Base-by-base conservation (phyloP, 2,329 filamentous ascomycete species). In the Apiospora kogelbergensis region DNA sequence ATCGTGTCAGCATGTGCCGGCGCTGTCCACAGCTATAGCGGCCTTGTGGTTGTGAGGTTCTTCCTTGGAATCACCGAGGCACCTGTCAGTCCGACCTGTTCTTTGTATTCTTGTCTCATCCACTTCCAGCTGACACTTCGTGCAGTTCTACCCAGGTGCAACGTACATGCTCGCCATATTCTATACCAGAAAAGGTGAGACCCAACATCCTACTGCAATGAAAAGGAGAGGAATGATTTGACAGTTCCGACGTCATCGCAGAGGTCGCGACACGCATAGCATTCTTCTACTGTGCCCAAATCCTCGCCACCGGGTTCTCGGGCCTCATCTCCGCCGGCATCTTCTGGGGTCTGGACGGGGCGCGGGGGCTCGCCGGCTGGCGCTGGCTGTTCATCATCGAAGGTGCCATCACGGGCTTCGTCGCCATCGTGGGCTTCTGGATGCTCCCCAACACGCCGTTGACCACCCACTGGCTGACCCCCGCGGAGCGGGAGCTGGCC, bases 341-440 rank as follows among this genome's bases (percentile, higher is more conserved):
- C 67, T 74, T 80, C 69, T 82, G 81, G 1, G 80, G 86, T 26
- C 89, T 90, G 86, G 79, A 84, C 67, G 87, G 86, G 0, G 74
- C 88, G 5, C 84, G 83, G 10, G 83, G 83, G 1, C 73, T 80
- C 42, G 71, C 76, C 6, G 82, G 82, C 3, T 86, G 83, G 81
- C 80, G 79, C 45, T 86, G 80, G 84, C 83, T 85, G 33, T 85
- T 85, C 71, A 82, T 89, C 65, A 80, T 88, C 46, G 85, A 89
- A 79, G 90, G 90, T 1, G 80, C 90, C 4, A 82, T 84, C 0
- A 91, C 90, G 0, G 82, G 90, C 3, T 2, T 91, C 1, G 83
- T 91, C n/a, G 90, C 89, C 1, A 72, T 90, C 4, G 78, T 82
- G 1, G 88, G 85, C 6, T 91, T 89, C 80, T 92, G 87, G 86